Evolutionary conservation across 106 monocot genomes (phyloP), one percentile per base, ranked within the genome.

Genomic region (Amphibolis antarctica): DNA sequence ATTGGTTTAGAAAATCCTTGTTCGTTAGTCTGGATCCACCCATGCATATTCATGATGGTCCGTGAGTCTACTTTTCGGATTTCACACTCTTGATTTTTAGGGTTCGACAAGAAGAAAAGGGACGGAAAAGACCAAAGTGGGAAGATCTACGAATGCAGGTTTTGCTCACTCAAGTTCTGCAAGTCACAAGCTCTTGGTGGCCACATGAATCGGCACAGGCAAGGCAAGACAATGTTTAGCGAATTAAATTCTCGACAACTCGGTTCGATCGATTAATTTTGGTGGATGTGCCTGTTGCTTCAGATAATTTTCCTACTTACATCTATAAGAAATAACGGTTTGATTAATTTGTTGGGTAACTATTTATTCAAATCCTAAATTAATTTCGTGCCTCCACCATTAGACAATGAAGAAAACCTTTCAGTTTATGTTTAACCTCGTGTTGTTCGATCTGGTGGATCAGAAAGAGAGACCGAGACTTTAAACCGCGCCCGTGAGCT

Each of bases 121-220:
- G 75, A 79, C 29, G 86, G 77, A 46, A 90, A 86, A 30, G 90
- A 96, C 45, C 86, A 87, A 22, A 50, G 59, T 13, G 83, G 78
- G 9, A 98, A 98, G 82, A 71, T 87, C 0, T 98, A 98, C 26
- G 86, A 98, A 72, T 98, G 96, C 52, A 62, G 96, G 42, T 98
- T 98, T 62, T 98, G 96, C 76, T 85, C 96, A 10, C 82, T 98
- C 28, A 98, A 87, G 74, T 98, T 98, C 73, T 84, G 87, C 78
- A 98, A 98, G 42, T 98, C 96, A 53, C 96, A 98, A 66, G 96
- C 96, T 29, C 73, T 98, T 26, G 96, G 96, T 9, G 96, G 96
- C 17, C 96, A 98, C 69, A 98, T 98, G 96, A 98, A 98, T 62
- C 70, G 90, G 12, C 96, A 98, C 67, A 78, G 96, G 15, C 96